Evolutionary conservation across 352 stramenopile species (phyloP).

Genomic region (Elongisporangium senticosum): DNA sequence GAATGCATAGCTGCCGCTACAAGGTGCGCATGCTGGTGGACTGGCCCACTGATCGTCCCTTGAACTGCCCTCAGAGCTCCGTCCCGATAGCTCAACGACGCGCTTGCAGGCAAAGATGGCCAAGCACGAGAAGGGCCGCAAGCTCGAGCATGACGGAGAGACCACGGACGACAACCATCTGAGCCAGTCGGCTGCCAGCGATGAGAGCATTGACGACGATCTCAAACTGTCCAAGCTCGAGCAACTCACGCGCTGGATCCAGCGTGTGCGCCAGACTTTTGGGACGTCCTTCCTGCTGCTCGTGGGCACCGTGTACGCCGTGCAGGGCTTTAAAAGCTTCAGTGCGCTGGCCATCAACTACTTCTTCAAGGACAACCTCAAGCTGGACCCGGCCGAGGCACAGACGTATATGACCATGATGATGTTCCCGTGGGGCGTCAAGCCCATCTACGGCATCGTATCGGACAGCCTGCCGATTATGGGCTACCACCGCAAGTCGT

Average conservation of each 20-base stretch:
- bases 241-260: slow-evolving; percentile 46
- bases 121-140: background rate
- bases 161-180: slow-evolving; percentile 2
- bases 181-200: slow-evolving; percentile 6
- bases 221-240: slow-evolving; percentile 18
- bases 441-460: slow-evolving; percentile 95
- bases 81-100: no score
- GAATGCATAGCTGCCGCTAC: slow-evolving; percentile 4
- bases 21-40: no score
- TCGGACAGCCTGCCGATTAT: slow-evolving; percentile 93
- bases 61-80: no score
- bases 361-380: slow-evolving; percentile 96
- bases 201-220: slow-evolving; percentile 9
- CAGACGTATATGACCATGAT: slow-evolving; percentile 92
- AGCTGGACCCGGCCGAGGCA: slow-evolving; percentile 90
- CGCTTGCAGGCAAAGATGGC: background rate
- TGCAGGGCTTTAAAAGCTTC: slow-evolving; percentile 93
- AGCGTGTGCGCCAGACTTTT: slow-evolving; percentile 53
- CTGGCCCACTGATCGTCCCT: no score
- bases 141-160: slow-evolving; percentile 2
- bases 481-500: slow-evolving; percentile 93
- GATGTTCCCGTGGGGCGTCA: slow-evolving; percentile 94
- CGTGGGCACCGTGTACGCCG: slow-evolving; percentile 88
- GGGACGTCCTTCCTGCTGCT: slow-evolving; percentile 65
- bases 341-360: slow-evolving; percentile 92